Base-by-base conservation (phyloP, 345 rosid species). In the Eucalyptus cloeziana region DNA sequence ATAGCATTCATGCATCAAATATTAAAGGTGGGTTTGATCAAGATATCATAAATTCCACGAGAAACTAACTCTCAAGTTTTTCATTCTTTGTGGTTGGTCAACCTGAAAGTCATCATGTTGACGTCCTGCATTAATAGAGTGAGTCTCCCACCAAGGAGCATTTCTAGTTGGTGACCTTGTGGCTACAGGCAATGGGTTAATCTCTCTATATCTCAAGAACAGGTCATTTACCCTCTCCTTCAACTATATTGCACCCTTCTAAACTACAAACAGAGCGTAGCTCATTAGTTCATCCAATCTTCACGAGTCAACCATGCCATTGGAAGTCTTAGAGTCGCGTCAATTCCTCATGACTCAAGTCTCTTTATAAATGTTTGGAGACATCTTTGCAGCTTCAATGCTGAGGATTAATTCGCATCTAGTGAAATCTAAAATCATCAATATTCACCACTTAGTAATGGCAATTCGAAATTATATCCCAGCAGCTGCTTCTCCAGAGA, bases 171-270 rank as follows among this genome's bases (percentile, higher is more conserved):
- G 13, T 22, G 30, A 56, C 24, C 27, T 56, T 0, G 62, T 4
- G 62, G 3, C 13, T 10, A 56, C 1, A 2, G 13, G 30, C 62
- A 24, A 6, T 56, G 13, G 62, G 62, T 24, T 56, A 56, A 56
- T 56, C 62, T 2, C 30, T 8, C 6, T 10, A 0, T 10, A 4
- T 10, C 62, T 56, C 1, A 4, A 1, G 62, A 24, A 56, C 13
- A 10, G 30, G 30, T 56, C 62, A 56, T 9, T 2, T 56, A 3
- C 62, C 62, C 13, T 24, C 62, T 24, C 24, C 62, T 56, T 22
- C 62, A 56, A 56, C 3, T 56, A 56, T 0, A 56, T 24, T 56
- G 62, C 27, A 5, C 27, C 13, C 15, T 11, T 60, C 7, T 27
- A 60, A 60, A 25, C 67, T 25, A 58, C 67, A 58, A 58, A 58